A percentile compares a stretch with the other conserved stretches of the same genome.
These are phyloP conservation scores for Coemansia sp. DNA, from an alignment of 192 early-diverging fungal genomes.

Conservation along the genomic window DNA sequence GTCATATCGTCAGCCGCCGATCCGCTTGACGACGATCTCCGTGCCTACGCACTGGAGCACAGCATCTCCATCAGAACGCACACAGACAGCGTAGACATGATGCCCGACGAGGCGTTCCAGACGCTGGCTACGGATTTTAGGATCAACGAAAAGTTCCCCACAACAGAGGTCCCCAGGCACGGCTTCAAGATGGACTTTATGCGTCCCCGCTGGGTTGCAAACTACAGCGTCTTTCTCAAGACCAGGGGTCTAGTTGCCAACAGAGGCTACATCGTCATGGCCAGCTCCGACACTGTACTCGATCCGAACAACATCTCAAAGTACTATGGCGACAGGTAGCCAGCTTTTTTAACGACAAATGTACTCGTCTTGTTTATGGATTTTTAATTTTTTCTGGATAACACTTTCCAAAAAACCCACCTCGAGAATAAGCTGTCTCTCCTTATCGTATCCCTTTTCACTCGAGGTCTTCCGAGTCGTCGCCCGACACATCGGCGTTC, in stretches of 20 bases:
- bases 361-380: not conserved
- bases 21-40: slow-evolving; percentile 17
- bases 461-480: slow-evolving; percentile 50
- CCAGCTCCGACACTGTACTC: slow-evolving; percentile 50
- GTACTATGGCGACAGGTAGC: not conserved
- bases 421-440: not conserved
- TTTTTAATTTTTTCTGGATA: slow-evolving; percentile 12
- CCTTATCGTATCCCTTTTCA: not conserved
- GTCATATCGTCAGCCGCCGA: not conserved
- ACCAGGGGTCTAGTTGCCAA: slow-evolving; percentile 45
- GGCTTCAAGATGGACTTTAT: slow-evolving; percentile 52
- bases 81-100: slow-evolving; percentile 33
- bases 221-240: slow-evolving; percentile 41
- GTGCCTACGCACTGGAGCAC: slow-evolving; percentile 17
- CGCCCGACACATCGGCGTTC: slow-evolving; percentile 89
- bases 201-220: slow-evolving; percentile 52
- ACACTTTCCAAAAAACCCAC: too few species aligned
- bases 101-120: slow-evolving; percentile 43
- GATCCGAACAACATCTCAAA: slow-evolving; percentile 39
- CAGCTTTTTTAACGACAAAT: too few species aligned
- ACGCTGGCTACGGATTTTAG: slow-evolving; percentile 40
- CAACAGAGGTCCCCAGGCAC: slow-evolving; percentile 47
- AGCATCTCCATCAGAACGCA: slow-evolving; percentile 39
- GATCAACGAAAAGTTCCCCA: slow-evolving; percentile 54
- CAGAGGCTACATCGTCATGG: slow-evolving; percentile 55